Conservation (phyloP, 139 green algal species). For the Ostreobium quekettii region DNA sequence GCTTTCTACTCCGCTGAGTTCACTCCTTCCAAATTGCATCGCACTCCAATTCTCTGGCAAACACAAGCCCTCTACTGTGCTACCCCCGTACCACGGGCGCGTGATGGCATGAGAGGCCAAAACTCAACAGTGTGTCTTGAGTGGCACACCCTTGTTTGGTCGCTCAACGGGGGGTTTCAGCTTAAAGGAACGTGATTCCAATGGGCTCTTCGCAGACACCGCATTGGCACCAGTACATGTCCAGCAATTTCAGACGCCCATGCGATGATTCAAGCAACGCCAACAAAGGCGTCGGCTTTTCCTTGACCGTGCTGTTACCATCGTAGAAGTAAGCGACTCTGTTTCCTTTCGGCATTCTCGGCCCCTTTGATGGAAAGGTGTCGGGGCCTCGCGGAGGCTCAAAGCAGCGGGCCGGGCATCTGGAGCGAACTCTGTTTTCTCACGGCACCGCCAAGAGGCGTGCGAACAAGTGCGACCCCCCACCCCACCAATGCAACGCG, state of each 20-base stretch:
- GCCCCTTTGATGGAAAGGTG: no score
- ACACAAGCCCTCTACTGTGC: neutral
- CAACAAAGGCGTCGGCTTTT: neutral
- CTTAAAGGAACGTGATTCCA: neutral
- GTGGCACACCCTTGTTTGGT: neutral
- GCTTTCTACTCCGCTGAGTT: neutral
- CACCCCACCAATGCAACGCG: no score
- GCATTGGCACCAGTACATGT: neutral
- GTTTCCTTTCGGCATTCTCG: conserved; percentile 47
- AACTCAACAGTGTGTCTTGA: neutral
- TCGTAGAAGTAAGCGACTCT: conserved; percentile 83
- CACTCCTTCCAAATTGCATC: neutral
- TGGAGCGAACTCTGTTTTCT: no score
- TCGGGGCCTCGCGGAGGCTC: no score
- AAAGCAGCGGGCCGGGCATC: no score
- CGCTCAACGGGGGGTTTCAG: neutral
- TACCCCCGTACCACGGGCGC: neutral
- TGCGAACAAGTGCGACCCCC: no score
- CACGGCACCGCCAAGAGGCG: no score
- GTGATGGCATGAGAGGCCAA: neutral
- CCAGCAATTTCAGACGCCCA: neutral
- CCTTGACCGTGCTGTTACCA: conserved; percentile 23
- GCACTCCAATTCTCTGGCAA: neutral
- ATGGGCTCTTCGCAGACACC: neutral
- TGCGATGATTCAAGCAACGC: neutral